Percentiles rank a stretch among this genome's conserved stretches.
Evolutionary conservation across 352 stramenopile genomes (phyloP).

Genomic region (Globisporangium mamillatum): DNA sequence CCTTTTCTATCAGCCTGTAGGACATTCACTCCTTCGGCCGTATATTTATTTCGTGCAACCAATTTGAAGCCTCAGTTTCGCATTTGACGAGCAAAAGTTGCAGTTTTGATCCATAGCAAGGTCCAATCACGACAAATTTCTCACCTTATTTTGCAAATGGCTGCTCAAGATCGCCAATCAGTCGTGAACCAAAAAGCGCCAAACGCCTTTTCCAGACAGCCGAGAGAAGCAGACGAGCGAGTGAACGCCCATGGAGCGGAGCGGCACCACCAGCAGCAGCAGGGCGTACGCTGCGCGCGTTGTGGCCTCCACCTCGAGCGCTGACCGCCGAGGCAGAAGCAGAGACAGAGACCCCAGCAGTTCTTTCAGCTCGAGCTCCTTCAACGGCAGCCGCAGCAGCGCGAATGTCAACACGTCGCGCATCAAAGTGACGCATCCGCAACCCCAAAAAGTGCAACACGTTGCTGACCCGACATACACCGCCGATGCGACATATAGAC

Average conservation of each 20-base stretch:
- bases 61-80: neutral
- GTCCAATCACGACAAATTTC: neutral
- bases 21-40: neutral
- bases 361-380: conserved; percentile 3
- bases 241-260: neutral
- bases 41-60: conserved; percentile 2
- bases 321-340: neutral
- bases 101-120: neutral
- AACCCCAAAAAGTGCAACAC: conserved; percentile 4
- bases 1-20: neutral
- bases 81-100: neutral
- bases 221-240: neutral
- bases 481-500: neutral
- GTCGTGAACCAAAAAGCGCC: neutral
- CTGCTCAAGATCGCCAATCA: conserved; percentile 15
- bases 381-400: conserved; percentile 19
- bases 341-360: conserved; percentile 8
- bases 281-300: neutral
- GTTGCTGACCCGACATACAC: neutral
- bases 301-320: neutral
- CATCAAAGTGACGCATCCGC: conserved; percentile 4
- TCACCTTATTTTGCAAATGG: conserved; percentile 8
- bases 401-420: conserved; percentile 20
- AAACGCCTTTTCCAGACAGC: conserved; percentile 2
- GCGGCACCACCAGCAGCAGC: neutral